These are phyloP conservation scores for Candida sakaeoensis DNA, from an alignment of 805 yeast species.

Conservation along the genomic window DNA sequence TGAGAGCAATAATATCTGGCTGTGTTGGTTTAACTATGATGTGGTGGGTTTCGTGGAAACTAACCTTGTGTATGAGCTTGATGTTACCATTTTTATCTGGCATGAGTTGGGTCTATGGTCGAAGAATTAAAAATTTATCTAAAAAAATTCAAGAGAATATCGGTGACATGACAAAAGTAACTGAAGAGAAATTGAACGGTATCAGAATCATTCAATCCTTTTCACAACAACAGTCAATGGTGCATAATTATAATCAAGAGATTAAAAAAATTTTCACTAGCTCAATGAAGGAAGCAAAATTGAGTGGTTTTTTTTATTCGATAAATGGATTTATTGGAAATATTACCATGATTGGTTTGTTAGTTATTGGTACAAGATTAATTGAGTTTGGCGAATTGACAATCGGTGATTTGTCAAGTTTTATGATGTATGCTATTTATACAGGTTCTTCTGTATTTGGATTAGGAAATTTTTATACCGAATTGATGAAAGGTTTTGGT, in stretches of 20 bases:
- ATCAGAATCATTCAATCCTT: conserved; percentile 86
- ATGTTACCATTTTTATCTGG: conserved; percentile 80
- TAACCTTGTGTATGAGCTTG: conserved; percentile 76
- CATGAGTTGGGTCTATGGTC: conserved; percentile 81
- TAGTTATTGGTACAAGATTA: conserved; percentile 79
- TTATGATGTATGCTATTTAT: conserved; percentile 92
- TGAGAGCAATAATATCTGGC: conserved; percentile 78
- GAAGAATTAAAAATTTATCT: conserved; percentile 68
- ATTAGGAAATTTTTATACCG: conserved; percentile 85
- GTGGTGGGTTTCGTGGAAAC: conserved; percentile 78
- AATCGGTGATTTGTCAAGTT: conserved; percentile 86
- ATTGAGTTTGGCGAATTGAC: conserved; percentile 73
- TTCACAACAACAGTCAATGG: conserved; percentile 78
- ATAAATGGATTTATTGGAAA: conserved; percentile 85
- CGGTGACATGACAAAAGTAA: conserved; percentile 82
- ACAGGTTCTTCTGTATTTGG: conserved; percentile 94
- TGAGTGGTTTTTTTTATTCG: conserved; percentile 73
- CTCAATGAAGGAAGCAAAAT: conserved; percentile 75
- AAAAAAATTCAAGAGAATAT: conserved; percentile 76
- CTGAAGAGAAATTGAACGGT: conserved; percentile 87
- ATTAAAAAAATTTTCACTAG: conserved; percentile 61
- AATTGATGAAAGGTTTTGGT: conserved; percentile 95
- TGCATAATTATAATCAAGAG: conserved; percentile 68
- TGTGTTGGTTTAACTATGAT: conserved; percentile 87
- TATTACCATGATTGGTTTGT: conserved; percentile 67